Percentiles rank a stretch among this genome's conserved stretches.
These are phyloP conservation scores for Kuraishia piskuri DNA, from an alignment of 805 yeast genomes.

Conservation along the genomic window DNA sequence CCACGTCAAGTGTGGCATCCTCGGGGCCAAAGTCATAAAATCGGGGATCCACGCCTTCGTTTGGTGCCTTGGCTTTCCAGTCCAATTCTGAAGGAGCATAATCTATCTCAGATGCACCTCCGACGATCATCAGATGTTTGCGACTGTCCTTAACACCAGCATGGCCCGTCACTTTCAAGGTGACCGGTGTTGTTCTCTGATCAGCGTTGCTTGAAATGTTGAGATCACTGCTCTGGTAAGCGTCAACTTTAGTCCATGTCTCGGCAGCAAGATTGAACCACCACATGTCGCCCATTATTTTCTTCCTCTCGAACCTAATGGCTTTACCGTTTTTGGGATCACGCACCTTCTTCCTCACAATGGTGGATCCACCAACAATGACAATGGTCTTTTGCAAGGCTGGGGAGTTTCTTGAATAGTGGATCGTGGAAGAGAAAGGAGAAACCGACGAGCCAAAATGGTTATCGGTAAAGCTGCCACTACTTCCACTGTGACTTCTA, in stretches of 20 bases:
- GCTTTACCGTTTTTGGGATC: conserved; percentile 10
- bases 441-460: conserved; percentile 1
- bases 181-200: neutral
- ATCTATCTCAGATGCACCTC: neutral
- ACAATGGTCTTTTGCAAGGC: conserved; percentile 14
- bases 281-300: conserved; percentile 42
- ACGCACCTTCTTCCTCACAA: conserved; percentile 14
- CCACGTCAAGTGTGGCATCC: neutral
- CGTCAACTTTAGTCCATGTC: conserved; percentile 25
- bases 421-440: neutral
- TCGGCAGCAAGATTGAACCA: conserved; percentile 35
- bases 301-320: conserved; percentile 11
- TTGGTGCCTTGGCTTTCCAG: neutral
- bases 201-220: neutral
- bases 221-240: conserved; percentile 6
- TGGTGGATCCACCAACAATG: conserved; percentile 24
- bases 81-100: neutral
- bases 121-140: neutral
- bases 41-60: neutral
- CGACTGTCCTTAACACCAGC: neutral
- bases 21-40: neutral
- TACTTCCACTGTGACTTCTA: neutral
- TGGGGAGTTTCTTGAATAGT: neutral
- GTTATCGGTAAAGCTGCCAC: neutral
- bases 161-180: neutral